phyloP scores from a whole-genome alignment of 2,329 filamentous ascomycete genomes.

The Penicillium crustosum region DNA sequence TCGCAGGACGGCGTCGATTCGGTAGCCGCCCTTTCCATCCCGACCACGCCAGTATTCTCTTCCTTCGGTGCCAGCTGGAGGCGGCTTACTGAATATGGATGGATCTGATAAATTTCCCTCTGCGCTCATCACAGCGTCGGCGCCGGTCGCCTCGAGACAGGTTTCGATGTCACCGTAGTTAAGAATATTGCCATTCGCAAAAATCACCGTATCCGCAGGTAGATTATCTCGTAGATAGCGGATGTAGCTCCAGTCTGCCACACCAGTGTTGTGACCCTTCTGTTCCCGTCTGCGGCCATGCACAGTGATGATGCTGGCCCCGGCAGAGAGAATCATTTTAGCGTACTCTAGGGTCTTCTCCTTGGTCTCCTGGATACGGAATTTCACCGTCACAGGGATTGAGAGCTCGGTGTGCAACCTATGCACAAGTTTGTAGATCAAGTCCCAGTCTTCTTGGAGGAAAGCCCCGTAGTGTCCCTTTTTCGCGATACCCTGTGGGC shows the following conservation, averaged over 20 bases:
- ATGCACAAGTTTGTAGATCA: conserved; percentile 80
- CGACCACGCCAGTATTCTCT: conserved; percentile 83
- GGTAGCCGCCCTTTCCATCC: conserved; percentile 78
- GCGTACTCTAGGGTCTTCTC: conserved; percentile 89
- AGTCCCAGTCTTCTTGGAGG: conserved; percentile 84
- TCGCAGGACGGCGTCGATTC: conserved; percentile 82
- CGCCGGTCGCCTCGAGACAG: conserved; percentile 80
- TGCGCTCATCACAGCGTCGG: conserved; percentile 91
- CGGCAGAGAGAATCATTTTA: conserved; percentile 78
- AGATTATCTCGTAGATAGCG: conserved; percentile 78
- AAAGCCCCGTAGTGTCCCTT: conserved; percentile 93
- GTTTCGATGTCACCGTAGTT: conserved; percentile 72
- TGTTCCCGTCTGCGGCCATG: conserved; percentile 87
- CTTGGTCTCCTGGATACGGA: conserved; percentile 80
- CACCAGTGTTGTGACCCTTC: conserved; percentile 90
- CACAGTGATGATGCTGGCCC: conserved; percentile 89
- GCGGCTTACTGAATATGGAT: conserved; percentile 73
- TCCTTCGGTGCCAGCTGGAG: conserved; percentile 62
- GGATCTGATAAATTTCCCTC: conserved; percentile 95
- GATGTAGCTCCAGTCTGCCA: conserved; percentile 90
- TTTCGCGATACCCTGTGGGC: conserved; percentile 90
- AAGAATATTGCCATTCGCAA: conserved; percentile 94
- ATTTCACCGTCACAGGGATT: conserved; percentile 91
- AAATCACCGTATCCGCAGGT: conserved; percentile 84
- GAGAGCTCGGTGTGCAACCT: conserved; percentile 75